phyloP scores from a whole-genome alignment of 2,329 filamentous ascomycete species.

The Phyllosticta citrichinensis region DNA sequence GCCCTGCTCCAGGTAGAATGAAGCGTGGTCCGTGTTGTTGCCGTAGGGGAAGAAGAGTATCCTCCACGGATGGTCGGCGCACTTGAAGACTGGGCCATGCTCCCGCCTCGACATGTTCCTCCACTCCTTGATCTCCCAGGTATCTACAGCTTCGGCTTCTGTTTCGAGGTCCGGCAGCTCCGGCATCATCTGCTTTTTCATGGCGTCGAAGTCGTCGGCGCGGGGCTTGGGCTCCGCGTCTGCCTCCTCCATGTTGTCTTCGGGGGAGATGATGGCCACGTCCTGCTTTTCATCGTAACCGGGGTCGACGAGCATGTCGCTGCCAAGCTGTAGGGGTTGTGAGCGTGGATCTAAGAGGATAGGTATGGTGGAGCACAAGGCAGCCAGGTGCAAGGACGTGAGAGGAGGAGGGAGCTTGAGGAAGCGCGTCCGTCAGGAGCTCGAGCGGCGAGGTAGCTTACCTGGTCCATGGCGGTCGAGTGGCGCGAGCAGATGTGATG shows the following conservation, averaged over 20 bases:
- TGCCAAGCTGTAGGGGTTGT: conserved; percentile 39
- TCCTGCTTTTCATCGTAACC: conserved; percentile 53
- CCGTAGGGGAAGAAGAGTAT: conserved; percentile 92
- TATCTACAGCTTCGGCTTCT: conserved; percentile 63
- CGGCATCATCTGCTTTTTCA: conserved; percentile 70
- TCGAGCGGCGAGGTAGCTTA: conserved; percentile 17
- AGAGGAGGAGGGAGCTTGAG: conserved; percentile 13
- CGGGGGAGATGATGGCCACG: conserved; percentile 53
- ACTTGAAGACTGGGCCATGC: conserved; percentile 80
- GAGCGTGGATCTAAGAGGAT: conserved; percentile 2
- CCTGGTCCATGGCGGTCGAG: conserved; percentile 26
- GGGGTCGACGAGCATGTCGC: conserved; percentile 54
- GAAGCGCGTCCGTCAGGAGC: background rate
- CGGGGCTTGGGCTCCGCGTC: conserved; percentile 42
- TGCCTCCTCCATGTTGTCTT: conserved; percentile 46
- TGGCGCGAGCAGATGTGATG: conserved; percentile 11
- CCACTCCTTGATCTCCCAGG: conserved; percentile 87
- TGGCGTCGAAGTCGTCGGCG: conserved; percentile 63
- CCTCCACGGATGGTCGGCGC: conserved; percentile 83
- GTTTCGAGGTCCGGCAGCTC: conserved; percentile 71
- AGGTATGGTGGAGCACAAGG: background rate
- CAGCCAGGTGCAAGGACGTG: conserved; percentile 7
- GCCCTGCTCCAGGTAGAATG: conserved; percentile 93
- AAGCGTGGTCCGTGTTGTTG: conserved; percentile 87
- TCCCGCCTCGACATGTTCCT: conserved; percentile 64